Percentiles rank a stretch among this genome's conserved stretches.
Conservation (phyloP, 169 alveolate genomes). For the Babesia caballi region DNA sequence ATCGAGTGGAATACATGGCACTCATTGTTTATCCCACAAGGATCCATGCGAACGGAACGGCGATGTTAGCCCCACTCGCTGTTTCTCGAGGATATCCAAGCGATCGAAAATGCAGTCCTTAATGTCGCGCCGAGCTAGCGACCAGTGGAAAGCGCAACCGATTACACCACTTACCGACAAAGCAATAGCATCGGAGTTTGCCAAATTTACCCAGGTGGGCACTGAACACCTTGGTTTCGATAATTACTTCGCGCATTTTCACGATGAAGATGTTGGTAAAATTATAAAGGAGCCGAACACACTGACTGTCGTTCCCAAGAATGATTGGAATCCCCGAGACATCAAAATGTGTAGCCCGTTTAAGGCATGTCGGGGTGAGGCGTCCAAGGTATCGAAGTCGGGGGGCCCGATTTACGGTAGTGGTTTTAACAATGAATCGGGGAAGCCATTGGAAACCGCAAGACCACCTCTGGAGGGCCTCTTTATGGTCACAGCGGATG, state of each 20-base stretch:
- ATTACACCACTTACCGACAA: constrained; percentile 3
- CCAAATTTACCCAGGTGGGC: not conserved
- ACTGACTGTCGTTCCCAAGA: not conserved
- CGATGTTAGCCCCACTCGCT: not conserved
- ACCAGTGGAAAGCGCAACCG: not conserved
- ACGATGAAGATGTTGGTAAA: not conserved
- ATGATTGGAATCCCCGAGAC: constrained; percentile 26
- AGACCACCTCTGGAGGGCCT: constrained; percentile 13
- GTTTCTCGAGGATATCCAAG: not conserved
- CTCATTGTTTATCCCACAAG: not conserved
- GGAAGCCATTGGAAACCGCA: not conserved
- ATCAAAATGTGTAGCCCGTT: constrained; percentile 42
- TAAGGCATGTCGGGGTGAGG: constrained; percentile 30
- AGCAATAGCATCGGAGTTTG: constrained; percentile 8
- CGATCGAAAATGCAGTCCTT: not conserved
- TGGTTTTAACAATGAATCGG: not conserved
- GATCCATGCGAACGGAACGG: not conserved
- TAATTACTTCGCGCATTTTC: not conserved
- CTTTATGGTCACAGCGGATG: constrained; percentile 5
- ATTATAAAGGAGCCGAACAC: not conserved
- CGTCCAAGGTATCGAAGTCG: not conserved
- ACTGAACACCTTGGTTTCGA: not conserved
- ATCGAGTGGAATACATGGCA: constrained; percentile 16
- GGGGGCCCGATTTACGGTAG: constrained; percentile 9
- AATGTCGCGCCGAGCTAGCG: not conserved